Evolutionary conservation across 2,329 filamentous ascomycete species (phyloP).

Genomic region (Nothophoma quercina): DNA sequence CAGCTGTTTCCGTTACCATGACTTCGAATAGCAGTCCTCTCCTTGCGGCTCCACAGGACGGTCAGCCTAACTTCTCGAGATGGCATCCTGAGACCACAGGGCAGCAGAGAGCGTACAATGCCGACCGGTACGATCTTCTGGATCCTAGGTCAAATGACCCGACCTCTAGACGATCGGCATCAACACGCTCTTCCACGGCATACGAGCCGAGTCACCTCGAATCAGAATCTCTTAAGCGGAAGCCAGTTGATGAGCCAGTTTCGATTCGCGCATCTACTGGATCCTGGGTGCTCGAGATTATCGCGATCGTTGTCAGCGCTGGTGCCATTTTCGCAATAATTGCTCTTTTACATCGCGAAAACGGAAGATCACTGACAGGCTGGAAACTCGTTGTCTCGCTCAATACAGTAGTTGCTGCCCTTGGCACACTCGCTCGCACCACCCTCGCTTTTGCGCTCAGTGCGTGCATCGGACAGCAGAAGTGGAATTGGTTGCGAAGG

Average conservation of each 20-base stretch:
- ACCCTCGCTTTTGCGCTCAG: constrained; percentile 21
- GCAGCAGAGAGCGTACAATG: no score
- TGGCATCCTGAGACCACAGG: no score
- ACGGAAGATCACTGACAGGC: constrained; percentile 6
- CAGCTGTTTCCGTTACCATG: no score
- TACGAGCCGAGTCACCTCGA: constrained; percentile 2
- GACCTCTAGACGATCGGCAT: no score
- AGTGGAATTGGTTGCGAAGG: constrained; percentile 21
- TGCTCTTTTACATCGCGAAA: constrained; percentile 7
- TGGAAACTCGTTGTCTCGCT: constrained; percentile 18
- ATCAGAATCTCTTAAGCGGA: background rate
- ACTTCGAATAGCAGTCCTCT: no score
- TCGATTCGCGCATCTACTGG: background rate
- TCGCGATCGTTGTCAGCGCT: background rate
- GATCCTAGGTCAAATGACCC: no score
- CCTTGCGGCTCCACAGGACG: no score
- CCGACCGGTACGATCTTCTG: no score
- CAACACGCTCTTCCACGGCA: constrained; percentile 1
- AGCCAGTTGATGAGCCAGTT: background rate
- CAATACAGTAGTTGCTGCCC: constrained; percentile 18
- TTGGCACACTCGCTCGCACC: constrained; percentile 19
- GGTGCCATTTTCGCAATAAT: constrained; percentile 9
- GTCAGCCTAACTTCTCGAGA: no score
- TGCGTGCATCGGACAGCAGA: constrained; percentile 23
- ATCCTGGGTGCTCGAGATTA: constrained; percentile 11